Percentiles rank a stretch among this genome's conserved stretches.
phyloP scores from a whole-genome alignment of 2,329 filamentous ascomycete genomes.

The Fusarium oxysporum region DNA sequence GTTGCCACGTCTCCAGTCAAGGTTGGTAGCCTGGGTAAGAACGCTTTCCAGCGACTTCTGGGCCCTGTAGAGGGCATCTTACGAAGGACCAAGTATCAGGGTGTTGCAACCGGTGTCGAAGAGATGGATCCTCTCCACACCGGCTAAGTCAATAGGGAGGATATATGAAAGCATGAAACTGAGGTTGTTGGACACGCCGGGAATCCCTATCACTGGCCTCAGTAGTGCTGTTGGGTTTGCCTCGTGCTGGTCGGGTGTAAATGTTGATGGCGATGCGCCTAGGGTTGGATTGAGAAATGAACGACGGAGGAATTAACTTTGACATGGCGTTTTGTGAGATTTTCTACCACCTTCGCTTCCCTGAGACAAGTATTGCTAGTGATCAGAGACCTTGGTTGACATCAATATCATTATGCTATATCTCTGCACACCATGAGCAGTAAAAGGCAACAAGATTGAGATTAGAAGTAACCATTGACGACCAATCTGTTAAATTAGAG shows the following conservation, averaged over 20 bases:
- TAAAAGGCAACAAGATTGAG: neutral
- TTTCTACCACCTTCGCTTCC: slow-evolving; percentile 50
- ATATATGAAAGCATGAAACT: neutral
- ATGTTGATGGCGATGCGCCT: slow-evolving; percentile 18
- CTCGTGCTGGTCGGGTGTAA: slow-evolving; percentile 16
- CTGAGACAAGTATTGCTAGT: slow-evolving; percentile 51
- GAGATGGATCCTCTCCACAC: slow-evolving; percentile 74
- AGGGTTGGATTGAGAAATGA: slow-evolving; percentile 29
- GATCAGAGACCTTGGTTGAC: slow-evolving; percentile 51
- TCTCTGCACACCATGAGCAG: slow-evolving; percentile 6
- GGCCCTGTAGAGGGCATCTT: slow-evolving; percentile 96
- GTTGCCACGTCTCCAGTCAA: slow-evolving; percentile 88
- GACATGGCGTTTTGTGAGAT: slow-evolving; percentile 46
- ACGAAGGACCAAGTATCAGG: slow-evolving; percentile 78
- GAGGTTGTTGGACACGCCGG: slow-evolving; percentile 2
- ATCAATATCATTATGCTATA: slow-evolving; percentile 27
- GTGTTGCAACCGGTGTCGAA: slow-evolving; percentile 71
- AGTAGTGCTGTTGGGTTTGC: slow-evolving; percentile 24
- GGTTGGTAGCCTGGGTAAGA: slow-evolving; percentile 91
- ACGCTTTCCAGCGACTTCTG: slow-evolving; percentile 91
- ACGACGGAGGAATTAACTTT: slow-evolving; percentile 38
- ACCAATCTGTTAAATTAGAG: neutral
- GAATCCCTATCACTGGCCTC: neutral
- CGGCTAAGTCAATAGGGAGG: slow-evolving; percentile 35
- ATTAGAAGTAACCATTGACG: neutral